phyloP scores from a whole-genome alignment of 257 asterid species.

The Lavandula angustifolia region DNA sequence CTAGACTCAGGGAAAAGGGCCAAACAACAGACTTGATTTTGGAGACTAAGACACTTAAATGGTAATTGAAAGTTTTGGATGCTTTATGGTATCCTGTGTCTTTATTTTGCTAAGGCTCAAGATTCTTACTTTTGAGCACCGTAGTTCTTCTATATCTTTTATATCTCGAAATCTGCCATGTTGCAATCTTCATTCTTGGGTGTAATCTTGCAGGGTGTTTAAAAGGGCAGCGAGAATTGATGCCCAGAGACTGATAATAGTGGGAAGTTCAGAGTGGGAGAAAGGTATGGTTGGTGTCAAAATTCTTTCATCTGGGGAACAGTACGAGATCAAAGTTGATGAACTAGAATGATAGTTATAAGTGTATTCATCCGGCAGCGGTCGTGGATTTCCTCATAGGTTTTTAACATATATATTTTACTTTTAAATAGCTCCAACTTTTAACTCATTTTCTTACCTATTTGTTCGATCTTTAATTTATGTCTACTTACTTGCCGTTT shows the following conservation, averaged over 20 bases:
- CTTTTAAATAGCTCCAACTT: too few species aligned
- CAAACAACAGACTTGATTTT: constrained; percentile 85
- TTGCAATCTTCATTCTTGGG: background rate
- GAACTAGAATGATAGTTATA: constrained; percentile 51
- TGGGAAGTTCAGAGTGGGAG: constrained; percentile 86
- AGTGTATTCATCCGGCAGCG: too few species aligned
- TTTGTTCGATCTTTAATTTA: too few species aligned
- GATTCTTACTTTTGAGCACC: too few species aligned
- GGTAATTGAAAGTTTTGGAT: constrained; percentile 43
- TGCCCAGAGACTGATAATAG: constrained; percentile 77
- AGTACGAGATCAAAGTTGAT: constrained; percentile 63
- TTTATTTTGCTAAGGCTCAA: background rate
- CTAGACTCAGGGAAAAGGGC: constrained; percentile 77
- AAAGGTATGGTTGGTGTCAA: constrained; percentile 87
- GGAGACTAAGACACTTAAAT: constrained; percentile 89
- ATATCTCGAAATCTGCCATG: constrained; percentile 4
- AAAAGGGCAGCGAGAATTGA: constrained; percentile 77
- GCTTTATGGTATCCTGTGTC: background rate
- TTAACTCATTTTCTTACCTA: too few species aligned
- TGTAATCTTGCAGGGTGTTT: constrained; percentile 61
- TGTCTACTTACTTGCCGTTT: too few species aligned
- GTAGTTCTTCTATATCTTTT: background rate
- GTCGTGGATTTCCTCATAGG: too few species aligned
- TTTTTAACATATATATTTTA: too few species aligned
- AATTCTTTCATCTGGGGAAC: constrained; percentile 79